Percentiles rank a stretch among this genome's conserved stretches.
phyloP scores from a whole-genome alignment of 1,139 yeast species.

The Protomyces inundatus region DNA sequence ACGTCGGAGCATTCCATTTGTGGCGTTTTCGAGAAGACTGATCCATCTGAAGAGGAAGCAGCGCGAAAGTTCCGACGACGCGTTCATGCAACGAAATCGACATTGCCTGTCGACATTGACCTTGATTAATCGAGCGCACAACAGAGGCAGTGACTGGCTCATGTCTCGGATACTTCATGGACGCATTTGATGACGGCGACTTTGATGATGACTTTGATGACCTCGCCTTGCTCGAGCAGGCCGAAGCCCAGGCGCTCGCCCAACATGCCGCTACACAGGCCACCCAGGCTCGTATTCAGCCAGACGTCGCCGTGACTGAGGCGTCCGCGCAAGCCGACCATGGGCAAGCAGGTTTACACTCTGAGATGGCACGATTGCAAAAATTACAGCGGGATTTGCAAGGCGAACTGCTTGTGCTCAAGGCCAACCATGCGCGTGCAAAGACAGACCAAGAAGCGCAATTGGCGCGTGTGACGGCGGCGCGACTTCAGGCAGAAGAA shows the following conservation, averaged over 20 bases:
- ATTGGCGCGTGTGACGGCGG: not conserved
- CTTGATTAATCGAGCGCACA: no score
- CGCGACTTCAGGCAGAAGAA: not conserved
- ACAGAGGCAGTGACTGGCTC: no score
- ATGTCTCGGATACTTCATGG: not conserved
- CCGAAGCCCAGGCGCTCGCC: slow-evolving; percentile 11
- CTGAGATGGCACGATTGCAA: not conserved
- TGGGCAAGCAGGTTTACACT: not conserved
- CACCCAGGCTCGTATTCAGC: not conserved
- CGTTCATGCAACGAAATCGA: no score
- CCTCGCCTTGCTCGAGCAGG: slow-evolving; percentile 13
- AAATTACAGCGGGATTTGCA: slow-evolving; percentile 5
- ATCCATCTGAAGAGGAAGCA: no score
- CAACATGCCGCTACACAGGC: slow-evolving; percentile 16
- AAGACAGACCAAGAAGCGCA: slow-evolving; percentile 9
- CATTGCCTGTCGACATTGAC: no score
- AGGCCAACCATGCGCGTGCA: slow-evolving; percentile 2
- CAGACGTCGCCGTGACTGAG: not conserved
- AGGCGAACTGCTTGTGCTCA: slow-evolving; percentile 14
- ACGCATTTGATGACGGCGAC: not conserved
- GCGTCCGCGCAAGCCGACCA: not conserved
- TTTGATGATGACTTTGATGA: slow-evolving; percentile 19
- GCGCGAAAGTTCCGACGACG: no score
- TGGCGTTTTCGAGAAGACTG: no score
- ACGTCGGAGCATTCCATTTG: no score